These are phyloP conservation scores for Corchorus olitorius DNA, from an alignment of 345 rosid genomes.

Conservation along the genomic window DNA sequence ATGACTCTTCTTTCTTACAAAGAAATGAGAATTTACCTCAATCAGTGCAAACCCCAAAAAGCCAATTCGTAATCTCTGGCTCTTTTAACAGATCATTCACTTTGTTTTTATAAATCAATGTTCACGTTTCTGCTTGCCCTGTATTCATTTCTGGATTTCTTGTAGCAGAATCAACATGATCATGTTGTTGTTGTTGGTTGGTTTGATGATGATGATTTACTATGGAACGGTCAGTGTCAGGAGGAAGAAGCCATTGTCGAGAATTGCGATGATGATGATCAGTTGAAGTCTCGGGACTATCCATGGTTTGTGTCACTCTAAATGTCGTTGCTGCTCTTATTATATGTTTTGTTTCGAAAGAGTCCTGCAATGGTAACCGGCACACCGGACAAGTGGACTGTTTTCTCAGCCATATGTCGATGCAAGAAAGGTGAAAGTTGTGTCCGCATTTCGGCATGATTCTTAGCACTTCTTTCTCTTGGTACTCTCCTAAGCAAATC, in stretches of 20 bases:
- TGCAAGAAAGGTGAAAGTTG: conserved; percentile 67
- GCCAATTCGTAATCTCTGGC: neutral
- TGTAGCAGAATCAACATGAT: neutral
- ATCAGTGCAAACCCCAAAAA: neutral
- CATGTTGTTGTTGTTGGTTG: neutral
- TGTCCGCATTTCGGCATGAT: conserved; percentile 77
- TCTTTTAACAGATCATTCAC: neutral
- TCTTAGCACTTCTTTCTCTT: conserved; percentile 60
- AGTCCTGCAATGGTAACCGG: conserved; percentile 50
- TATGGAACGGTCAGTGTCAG: neutral
- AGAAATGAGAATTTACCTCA: neutral
- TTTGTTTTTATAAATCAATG: neutral
- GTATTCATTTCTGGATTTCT: neutral
- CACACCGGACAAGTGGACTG: conserved; percentile 75
- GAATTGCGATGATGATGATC: neutral
- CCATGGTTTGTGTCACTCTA: conserved; percentile 18
- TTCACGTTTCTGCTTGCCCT: neutral
- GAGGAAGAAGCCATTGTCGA: neutral
- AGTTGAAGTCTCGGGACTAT: conserved; percentile 31
- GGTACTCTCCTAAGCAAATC: conserved; percentile 71
- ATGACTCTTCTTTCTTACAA: neutral
- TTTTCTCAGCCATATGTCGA: conserved; percentile 68
- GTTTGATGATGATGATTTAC: neutral
- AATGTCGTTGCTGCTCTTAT: conserved; percentile 31
- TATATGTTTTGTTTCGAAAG: conserved; percentile 32